Evolutionary conservation across 202 grass and related monocot genomes (phyloP).

Genomic region (Saccharum hybrid): DNA sequence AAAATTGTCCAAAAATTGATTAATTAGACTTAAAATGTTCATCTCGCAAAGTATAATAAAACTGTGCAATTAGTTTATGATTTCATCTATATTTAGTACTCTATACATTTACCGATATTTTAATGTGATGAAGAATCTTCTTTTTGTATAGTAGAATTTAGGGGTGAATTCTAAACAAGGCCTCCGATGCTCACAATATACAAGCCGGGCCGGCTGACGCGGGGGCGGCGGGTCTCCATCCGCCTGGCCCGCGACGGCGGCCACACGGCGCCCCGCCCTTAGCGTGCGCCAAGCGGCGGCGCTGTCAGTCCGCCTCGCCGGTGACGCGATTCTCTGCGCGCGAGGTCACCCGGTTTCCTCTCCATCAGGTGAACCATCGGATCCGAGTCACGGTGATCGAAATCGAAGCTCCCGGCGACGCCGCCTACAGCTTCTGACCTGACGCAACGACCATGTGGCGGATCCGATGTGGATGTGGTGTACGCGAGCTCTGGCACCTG

Average conservation of each 20-base stretch:
- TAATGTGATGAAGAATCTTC: too few species aligned
- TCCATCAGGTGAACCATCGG: not conserved
- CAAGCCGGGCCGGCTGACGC: not conserved
- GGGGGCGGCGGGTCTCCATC: not conserved
- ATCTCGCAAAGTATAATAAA: too few species aligned
- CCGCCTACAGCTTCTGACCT: not conserved
- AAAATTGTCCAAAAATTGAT: too few species aligned
- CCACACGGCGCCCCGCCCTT: too few species aligned
- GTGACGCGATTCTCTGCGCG: conserved; percentile 7
- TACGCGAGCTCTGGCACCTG: not conserved
- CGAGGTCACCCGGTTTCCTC: not conserved
- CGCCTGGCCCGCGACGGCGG: too few species aligned
- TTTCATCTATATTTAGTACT: too few species aligned
- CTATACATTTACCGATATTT: too few species aligned
- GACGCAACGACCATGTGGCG: not conserved
- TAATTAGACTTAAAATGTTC: too few species aligned
- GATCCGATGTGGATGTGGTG: not conserved
- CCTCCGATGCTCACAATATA: not conserved
- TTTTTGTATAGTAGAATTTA: too few species aligned
- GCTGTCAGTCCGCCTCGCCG: conserved; percentile 21
- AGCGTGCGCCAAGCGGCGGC: not conserved
- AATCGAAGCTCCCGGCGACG: not conserved
- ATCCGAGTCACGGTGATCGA: conserved; percentile 17
- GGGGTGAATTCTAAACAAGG: too few species aligned
- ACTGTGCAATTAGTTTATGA: too few species aligned